A percentile compares a stretch with the other conserved stretches of the same genome.
Conservation (phyloP, 192 early-diverging fungal genomes). For the Gigaspora rosea region DNA sequence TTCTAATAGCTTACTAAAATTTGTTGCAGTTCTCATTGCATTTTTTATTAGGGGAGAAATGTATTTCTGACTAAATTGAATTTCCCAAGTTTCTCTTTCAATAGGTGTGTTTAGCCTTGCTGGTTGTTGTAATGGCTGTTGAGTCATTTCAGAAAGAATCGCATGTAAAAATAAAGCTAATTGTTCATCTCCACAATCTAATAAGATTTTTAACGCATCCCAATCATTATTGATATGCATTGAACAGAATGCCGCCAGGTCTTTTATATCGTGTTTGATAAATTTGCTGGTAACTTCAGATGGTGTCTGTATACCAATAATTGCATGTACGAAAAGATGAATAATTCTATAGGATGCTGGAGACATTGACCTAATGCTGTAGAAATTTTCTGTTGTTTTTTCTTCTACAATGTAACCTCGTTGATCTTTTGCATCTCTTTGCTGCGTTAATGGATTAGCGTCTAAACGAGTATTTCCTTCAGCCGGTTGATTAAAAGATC, state of each 20-base stretch:
- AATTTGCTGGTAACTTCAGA: neutral
- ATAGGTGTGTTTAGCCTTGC: neutral
- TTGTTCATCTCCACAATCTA: constrained; percentile 26
- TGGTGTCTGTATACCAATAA: constrained; percentile 22
- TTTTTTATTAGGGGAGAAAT: constrained; percentile 20
- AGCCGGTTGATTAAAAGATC: neutral
- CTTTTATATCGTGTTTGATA: neutral
- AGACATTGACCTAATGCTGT: constrained; percentile 13
- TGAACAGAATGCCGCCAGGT: neutral
- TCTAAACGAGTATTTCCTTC: constrained; percentile 14
- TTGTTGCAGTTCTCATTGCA: neutral
- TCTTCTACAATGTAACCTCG: constrained; percentile 23
- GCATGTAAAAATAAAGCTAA: constrained; percentile 29
- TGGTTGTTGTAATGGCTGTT: neutral
- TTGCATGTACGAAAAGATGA: constrained; percentile 33
- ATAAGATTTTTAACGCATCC: constrained; percentile 24
- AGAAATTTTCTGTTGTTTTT: neutral
- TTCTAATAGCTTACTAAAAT: constrained; percentile 26
- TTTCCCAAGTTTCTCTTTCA: constrained; percentile 30
- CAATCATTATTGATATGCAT: constrained; percentile 33
- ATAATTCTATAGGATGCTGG: constrained; percentile 33
- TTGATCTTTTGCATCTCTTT: neutral
- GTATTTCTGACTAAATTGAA: neutral
- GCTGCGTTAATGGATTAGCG: neutral
- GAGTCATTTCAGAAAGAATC: constrained; percentile 16